Percentiles rank a stretch among this genome's conserved stretches.
These are phyloP conservation scores for Pleoardoris graminearum DNA, from an alignment of 2,329 filamentous ascomycete genomes.

Conservation along the genomic window DNA sequence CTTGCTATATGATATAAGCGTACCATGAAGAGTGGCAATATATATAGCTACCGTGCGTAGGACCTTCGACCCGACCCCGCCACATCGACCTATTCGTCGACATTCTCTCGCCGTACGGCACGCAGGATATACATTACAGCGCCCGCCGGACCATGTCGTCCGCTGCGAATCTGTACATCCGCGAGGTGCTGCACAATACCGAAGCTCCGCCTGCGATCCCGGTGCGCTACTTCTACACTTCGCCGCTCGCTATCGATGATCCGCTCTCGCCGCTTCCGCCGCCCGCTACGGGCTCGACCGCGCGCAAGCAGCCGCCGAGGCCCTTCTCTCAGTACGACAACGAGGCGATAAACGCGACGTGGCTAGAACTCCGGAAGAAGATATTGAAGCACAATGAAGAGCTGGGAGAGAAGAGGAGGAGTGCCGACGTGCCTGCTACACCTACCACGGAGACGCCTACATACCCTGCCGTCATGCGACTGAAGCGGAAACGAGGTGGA, in stretches of 20 bases:
- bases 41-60: not conserved
- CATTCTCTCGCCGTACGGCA: no score
- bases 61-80: slow-evolving; percentile 14
- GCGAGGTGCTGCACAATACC: slow-evolving; percentile 47
- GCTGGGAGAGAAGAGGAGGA: slow-evolving; percentile 39
- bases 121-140: no score
- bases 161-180: slow-evolving; percentile 50
- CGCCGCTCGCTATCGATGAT: slow-evolving; percentile 81
- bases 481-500: slow-evolving; percentile 41
- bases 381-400: slow-evolving; percentile 51
- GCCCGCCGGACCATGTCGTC: slow-evolving; percentile 34
- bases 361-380: slow-evolving; percentile 63
- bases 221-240: slow-evolving; percentile 76
- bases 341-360: slow-evolving; percentile 75
- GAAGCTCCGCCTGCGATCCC: slow-evolving; percentile 41
- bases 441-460: slow-evolving; percentile 19
- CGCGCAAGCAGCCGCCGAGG: slow-evolving; percentile 65
- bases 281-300: slow-evolving; percentile 53
- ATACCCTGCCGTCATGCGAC: slow-evolving; percentile 38
- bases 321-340: slow-evolving; percentile 83
- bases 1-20: not conserved
- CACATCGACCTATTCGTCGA: no score
- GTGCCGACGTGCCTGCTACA: slow-evolving; percentile 22
- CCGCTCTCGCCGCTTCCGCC: slow-evolving; percentile 71
- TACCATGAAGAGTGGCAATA: slow-evolving; percentile 10